phyloP scores from a whole-genome alignment of 306 rosid species.

The Boehmeria nivea region DNA sequence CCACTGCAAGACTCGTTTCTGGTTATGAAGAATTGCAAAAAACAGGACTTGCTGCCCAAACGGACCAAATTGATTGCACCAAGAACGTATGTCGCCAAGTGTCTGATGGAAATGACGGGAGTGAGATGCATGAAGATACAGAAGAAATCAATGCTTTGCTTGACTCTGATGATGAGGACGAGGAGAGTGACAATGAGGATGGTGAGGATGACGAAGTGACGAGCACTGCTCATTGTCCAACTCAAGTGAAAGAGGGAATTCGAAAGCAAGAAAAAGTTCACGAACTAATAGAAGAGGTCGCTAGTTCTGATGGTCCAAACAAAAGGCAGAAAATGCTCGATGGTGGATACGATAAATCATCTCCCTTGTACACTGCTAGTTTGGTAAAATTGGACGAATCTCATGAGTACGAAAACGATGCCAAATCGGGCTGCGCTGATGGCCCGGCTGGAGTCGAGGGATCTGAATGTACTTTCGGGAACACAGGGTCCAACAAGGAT shows the following conservation, averaged over 20 bases:
- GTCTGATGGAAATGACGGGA: constrained; percentile 48
- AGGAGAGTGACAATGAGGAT: constrained; percentile 7
- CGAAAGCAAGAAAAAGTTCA: constrained; percentile 32
- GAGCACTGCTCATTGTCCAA: constrained; percentile 68
- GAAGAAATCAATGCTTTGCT: constrained; percentile 86
- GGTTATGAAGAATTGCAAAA: constrained; percentile 18
- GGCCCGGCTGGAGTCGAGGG: constrained; percentile 26
- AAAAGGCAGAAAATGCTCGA: constrained; percentile 58
- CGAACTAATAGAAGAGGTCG: constrained; percentile 38
- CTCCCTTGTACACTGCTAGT: constrained; percentile 30
- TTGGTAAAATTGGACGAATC: constrained; percentile 32
- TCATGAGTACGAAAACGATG: constrained; percentile 36
- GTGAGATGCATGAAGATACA: constrained; percentile 85
- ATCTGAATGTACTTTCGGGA: constrained; percentile 18
- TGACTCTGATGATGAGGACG: constrained; percentile 58
- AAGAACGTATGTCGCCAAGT: constrained; percentile 26
- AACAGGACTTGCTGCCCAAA: constrained; percentile 19
- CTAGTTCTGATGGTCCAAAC: constrained; percentile 40
- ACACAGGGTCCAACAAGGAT: constrained; percentile 39
- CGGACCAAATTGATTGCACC: constrained; percentile 24
- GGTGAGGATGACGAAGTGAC: constrained; percentile 64
- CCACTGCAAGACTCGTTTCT: too few relatives aligned
- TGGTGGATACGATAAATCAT: constrained; percentile 37
- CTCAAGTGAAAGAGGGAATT: constrained; percentile 19
- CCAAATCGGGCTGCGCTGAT: constrained; percentile 41